Conservation (phyloP, 768 basidiomycete species). For the Terana coerulea region DNA sequence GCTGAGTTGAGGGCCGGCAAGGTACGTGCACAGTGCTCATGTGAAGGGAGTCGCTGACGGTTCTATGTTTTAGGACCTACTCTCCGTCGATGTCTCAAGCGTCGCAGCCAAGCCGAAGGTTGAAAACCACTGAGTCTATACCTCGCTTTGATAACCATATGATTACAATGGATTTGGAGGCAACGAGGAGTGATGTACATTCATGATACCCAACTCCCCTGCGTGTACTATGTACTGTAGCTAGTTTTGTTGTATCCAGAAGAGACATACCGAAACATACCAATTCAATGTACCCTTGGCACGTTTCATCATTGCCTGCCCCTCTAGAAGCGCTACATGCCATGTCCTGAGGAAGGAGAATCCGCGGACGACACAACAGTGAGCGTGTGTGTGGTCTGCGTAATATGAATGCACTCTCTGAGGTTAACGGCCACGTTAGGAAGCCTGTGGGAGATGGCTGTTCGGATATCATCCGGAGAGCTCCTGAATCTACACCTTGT, state of each 20-base stretch:
- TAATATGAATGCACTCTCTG: too few species aligned
- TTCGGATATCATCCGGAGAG: too few species aligned
- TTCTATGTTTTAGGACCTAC: constrained; percentile 20
- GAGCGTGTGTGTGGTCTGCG: too few species aligned
- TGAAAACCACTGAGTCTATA: not conserved
- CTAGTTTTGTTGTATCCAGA: not conserved
- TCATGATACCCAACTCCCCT: not conserved
- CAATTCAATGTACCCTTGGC: not conserved
- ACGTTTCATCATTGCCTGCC: too few species aligned
- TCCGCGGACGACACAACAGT: too few species aligned
- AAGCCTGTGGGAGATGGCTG: too few species aligned
- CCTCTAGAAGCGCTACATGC: too few species aligned
- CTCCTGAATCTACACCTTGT: too few species aligned
- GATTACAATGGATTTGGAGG: not conserved
- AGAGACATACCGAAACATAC: not conserved
- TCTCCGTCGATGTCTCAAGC: constrained; percentile 29
- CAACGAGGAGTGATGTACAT: not conserved
- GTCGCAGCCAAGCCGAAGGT: constrained; percentile 21
- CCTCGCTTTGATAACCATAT: not conserved
- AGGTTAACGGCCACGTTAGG: too few species aligned
- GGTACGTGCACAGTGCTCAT: constrained; percentile 34
- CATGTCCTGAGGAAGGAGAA: too few species aligned
- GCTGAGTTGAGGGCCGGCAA: constrained; percentile 72
- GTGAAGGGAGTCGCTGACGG: constrained; percentile 1
- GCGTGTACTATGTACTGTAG: not conserved